Percentiles rank a stretch among this genome's conserved stretches.
Conservation (phyloP, 106 monocot species). For the Acorus gramineus region DNA sequence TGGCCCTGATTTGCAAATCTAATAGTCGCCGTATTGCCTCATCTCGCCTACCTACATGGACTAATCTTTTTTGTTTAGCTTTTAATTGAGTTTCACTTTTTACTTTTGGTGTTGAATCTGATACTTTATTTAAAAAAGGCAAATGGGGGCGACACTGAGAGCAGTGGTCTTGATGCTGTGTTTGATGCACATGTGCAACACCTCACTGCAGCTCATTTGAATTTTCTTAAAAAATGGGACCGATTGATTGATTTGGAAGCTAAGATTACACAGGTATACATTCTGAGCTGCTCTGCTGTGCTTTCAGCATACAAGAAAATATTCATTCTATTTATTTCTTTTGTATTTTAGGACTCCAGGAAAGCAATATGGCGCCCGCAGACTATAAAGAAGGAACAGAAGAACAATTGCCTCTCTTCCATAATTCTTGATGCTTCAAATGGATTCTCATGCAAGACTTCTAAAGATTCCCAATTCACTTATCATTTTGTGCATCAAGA, state of each 20-base stretch:
- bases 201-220: conserved; percentile 40
- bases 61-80: too few relatives aligned
- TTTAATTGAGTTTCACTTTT: not conserved
- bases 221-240: conserved; percentile 84
- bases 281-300: conserved; percentile 2
- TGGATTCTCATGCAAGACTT: conserved; percentile 17
- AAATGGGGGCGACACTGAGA: conserved; percentile 49
- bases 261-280: conserved; percentile 54
- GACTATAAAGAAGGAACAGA: conserved; percentile 19
- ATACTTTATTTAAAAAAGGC: conserved; percentile 27
- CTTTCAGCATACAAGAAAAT: not conserved
- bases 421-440: conserved; percentile 50
- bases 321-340: conserved; percentile 5
- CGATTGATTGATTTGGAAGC: conserved; percentile 84
- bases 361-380: conserved; percentile 29
- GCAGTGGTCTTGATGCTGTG: conserved; percentile 65
- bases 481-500: conserved; percentile 62
- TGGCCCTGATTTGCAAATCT: too few relatives aligned
- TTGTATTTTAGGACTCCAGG: conserved; percentile 46
- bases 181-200: conserved; percentile 55
- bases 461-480: conserved; percentile 39
- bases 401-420: conserved; percentile 28
- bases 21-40: too few relatives aligned
- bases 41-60: too few relatives aligned
- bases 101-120: not conserved